These are phyloP conservation scores for Massarina eburnea DNA, from an alignment of 2,329 filamentous ascomycete genomes.

Conservation along the genomic window DNA sequence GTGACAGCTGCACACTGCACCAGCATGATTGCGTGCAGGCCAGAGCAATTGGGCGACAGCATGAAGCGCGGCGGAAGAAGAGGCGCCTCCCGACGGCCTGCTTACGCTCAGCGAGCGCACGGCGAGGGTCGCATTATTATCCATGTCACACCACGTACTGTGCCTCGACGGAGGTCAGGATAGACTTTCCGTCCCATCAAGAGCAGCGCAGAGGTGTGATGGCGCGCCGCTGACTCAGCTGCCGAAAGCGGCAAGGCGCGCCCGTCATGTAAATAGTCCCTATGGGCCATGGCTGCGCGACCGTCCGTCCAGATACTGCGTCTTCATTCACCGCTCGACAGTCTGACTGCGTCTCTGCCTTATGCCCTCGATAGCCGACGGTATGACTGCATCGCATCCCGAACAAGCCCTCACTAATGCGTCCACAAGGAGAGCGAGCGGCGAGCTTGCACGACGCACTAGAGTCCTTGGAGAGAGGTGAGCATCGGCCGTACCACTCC, in stretches of 20 bases:
- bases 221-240: conserved; percentile 28
- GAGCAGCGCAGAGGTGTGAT: too few species aligned
- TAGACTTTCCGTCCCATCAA: not conserved
- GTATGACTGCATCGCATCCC: conserved; percentile 20
- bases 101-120: conserved; percentile 8
- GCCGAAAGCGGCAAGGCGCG: conserved; percentile 24
- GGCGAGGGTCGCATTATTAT: not conserved
- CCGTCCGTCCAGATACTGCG: conserved; percentile 1
- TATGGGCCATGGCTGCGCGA: conserved; percentile 25
- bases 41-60: conserved; percentile 25
- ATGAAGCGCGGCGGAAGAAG: conserved; percentile 19
- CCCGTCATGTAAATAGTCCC: conserved; percentile 25
- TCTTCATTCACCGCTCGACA: conserved; percentile 19
- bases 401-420: conserved; percentile 23
- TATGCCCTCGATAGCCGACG: conserved; percentile 33
- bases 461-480: conserved; percentile 39
- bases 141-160: not conserved
- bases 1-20: conserved; percentile 36
- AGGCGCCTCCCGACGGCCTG: conserved; percentile 17
- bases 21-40: conserved; percentile 35
- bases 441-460: conserved; percentile 36
- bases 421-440: conserved; percentile 28
- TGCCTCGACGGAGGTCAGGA: not conserved
- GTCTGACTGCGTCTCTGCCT: conserved; percentile 26
- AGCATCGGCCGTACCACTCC: conserved; percentile 19